Conservation (phyloP, 73 alveolate species). For the Strombidium stylifer region DNA sequence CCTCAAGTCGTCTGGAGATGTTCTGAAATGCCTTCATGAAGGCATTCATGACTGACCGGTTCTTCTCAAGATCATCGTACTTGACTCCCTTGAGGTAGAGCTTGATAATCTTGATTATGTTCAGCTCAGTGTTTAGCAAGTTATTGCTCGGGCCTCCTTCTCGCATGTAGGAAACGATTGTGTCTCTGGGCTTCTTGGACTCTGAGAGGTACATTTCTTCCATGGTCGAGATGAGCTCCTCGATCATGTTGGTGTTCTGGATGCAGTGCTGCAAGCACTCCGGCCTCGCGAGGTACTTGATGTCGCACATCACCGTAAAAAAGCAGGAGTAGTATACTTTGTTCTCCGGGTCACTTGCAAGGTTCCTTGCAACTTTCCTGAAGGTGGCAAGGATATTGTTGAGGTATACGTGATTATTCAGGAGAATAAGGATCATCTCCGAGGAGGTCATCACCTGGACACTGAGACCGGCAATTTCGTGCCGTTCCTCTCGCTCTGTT, state of each 20-base stretch:
- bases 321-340: neutral
- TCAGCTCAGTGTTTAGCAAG: neutral
- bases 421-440: constrained; percentile 35
- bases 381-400: neutral
- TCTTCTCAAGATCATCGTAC: neutral
- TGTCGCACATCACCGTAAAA: constrained; percentile 1
- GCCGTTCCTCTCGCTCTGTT: neutral
- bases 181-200: neutral
- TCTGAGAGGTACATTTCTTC: constrained; percentile 7
- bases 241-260: constrained; percentile 26
- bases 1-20: neutral
- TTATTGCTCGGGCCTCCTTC: constrained; percentile 7
- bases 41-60: constrained; percentile 13
- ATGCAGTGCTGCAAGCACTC: neutral
- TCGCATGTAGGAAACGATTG: neutral
- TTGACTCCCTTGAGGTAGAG: constrained; percentile 8
- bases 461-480: constrained; percentile 30
- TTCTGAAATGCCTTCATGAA: constrained; percentile 4
- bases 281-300: constrained; percentile 31
- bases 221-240: neutral
- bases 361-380: neutral
- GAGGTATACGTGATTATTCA: neutral
- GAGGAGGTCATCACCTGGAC: constrained; percentile 52
- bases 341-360: neutral
- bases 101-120: constrained; percentile 3